Base-by-base conservation (phyloP, 805 yeast genomes). In the Saccharomycopsis fodiens region DNA sequence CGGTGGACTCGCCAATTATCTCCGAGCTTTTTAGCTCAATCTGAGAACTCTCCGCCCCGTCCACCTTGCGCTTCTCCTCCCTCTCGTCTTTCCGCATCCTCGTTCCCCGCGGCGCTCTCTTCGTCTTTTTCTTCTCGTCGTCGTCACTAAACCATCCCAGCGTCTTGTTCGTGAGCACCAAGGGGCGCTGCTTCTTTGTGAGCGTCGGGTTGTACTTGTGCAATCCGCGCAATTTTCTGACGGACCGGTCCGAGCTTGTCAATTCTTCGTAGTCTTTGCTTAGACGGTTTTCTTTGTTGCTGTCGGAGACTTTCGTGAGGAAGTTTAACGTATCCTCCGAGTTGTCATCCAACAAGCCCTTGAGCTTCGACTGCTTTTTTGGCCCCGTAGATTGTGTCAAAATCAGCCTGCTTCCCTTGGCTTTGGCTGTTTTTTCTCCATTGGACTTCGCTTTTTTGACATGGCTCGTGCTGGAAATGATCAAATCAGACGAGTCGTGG, bases 101-200 rank as follows among this genome's bases (percentile, higher is more conserved):
- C 38, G n/a, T 30, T 41, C 21, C 44, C 5, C 31, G 17, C 15
- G n/a, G 25, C 19, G 31, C 20, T 32, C 38, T 17, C 16, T 41
- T 39, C 34, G 38, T 44, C 38, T 17, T 23, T 35, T 34, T 22
- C 12, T 39, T 25, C 13, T 47, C 49, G 16, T 48, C 40, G 25
- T 45, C 48, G 29, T 48, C 44, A 5, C 39, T 22, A 30, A 47
- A 47, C 25, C 43, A 47, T n/a, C 41, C 47, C 19, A 21, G 36
- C n/a, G 40, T 42, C 29, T 53, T 42, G 13, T 42, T 49, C 4
- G 46, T 46, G 39, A 49, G 50, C 20, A 32, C 47, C 36, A 51
- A 35, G 42, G 50, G 34, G 37, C 35, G 29, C 29, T 35, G 27
- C 31, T 12, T 29, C 20, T 37, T 44, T 25, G 22, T 25, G 17